These are phyloP conservation scores for Psilocybe subaeruginosa DNA, from an alignment of 768 basidiomycete genomes.

Conservation along the genomic window DNA sequence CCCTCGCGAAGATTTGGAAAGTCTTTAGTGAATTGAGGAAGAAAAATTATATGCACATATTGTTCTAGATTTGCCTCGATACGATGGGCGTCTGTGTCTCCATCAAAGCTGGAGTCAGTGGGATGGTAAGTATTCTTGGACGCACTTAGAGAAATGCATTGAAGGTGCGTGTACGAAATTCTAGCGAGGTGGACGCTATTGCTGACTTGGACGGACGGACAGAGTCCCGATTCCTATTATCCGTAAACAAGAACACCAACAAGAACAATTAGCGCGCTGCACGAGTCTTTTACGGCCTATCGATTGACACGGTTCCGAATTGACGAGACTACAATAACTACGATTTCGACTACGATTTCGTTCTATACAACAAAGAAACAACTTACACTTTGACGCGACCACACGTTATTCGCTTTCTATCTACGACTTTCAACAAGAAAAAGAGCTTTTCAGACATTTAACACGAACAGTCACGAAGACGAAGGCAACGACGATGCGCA, in stretches of 20 bases:
- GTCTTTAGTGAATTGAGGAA: too few species aligned
- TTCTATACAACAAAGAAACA: not conserved
- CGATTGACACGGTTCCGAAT: not conserved
- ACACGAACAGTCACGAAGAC: not conserved
- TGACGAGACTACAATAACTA: not conserved
- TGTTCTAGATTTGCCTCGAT: too few species aligned
- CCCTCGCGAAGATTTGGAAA: too few species aligned
- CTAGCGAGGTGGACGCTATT: too few species aligned
- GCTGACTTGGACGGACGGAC: too few species aligned
- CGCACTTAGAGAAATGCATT: too few species aligned
- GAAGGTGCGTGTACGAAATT: too few species aligned
- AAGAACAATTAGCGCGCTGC: not conserved
- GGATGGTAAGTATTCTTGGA: too few species aligned
- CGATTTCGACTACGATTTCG: too few species aligned
- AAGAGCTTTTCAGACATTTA: not conserved
- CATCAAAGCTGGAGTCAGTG: too few species aligned
- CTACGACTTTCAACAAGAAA: not conserved
- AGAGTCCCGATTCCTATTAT: not conserved
- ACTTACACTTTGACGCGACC: not conserved
- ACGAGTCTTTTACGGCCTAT: conserved; percentile 1
- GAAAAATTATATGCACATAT: too few species aligned
- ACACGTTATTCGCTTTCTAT: not conserved
- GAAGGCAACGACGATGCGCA: not conserved
- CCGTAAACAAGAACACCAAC: not conserved
- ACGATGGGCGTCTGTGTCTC: too few species aligned